Percentiles rank a stretch among this genome's conserved stretches.
Conservation (phyloP, 2,329 filamentous ascomycete species). For the Pestalotiopsis sp. region DNA sequence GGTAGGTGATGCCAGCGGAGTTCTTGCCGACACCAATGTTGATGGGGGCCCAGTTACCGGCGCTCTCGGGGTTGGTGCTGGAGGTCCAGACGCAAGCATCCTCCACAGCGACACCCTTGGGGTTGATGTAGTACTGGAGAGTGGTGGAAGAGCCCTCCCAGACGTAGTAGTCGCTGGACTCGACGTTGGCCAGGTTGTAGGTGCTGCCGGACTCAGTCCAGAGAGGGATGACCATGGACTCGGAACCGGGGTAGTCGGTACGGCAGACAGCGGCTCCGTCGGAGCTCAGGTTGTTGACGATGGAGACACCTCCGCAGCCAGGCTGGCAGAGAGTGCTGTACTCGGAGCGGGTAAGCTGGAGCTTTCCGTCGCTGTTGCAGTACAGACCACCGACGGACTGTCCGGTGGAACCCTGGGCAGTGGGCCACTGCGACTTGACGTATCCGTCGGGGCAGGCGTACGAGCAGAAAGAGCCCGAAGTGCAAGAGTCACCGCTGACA, state of each 20-base stretch:
- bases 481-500: conserved; percentile 61
- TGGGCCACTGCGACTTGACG: conserved; percentile 89
- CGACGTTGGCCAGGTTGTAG: conserved; percentile 72
- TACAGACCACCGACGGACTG: conserved; percentile 87
- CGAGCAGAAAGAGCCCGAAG: conserved; percentile 73
- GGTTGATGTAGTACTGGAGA: conserved; percentile 94
- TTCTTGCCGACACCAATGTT: conserved; percentile 81
- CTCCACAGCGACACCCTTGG: conserved; percentile 63
- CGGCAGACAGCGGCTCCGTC: conserved; percentile 76
- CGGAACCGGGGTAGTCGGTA: conserved; percentile 93
- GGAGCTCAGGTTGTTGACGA: conserved; percentile 69
- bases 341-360: conserved; percentile 72
- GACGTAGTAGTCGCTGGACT: conserved; percentile 70
- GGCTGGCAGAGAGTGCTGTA: conserved; percentile 71
- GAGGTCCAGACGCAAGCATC: conserved; percentile 76
- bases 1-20: conserved; percentile 65
- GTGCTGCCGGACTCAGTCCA: conserved; percentile 59
- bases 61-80: conserved; percentile 46
- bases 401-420: conserved; percentile 71
- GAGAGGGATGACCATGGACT: conserved; percentile 82
- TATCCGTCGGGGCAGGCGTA: conserved; percentile 92
- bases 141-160: conserved; percentile 77
- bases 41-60: conserved; percentile 85
- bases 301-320: conserved; percentile 68
- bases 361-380: conserved; percentile 72